phyloP scores from a whole-genome alignment of 148 eudicot genomes.

The Rhododendron ferrugineum region DNA sequence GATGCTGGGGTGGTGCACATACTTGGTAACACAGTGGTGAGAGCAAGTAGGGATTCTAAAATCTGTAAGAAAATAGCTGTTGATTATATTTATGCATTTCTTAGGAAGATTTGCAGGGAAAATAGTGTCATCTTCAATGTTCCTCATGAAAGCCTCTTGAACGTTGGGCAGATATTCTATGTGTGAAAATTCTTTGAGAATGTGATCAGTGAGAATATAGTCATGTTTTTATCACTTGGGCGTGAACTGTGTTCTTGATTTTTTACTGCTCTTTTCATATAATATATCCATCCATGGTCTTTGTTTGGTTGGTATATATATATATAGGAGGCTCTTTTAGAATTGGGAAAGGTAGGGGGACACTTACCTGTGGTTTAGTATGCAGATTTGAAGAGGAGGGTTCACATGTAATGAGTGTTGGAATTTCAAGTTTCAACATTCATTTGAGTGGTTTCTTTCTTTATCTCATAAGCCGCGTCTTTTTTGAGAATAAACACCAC shows the following conservation, averaged over 20 bases:
- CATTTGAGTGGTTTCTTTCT: too few relatives aligned
- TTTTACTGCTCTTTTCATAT: background rate
- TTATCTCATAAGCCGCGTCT: too few relatives aligned
- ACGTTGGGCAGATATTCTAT: slow-evolving; percentile 90
- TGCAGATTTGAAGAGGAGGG: background rate
- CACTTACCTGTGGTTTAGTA: background rate
- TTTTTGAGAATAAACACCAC: background rate
- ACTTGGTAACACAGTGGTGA: slow-evolving; percentile 78
- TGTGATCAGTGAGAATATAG: background rate
- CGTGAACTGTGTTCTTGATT: background rate
- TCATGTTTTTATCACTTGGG: background rate
- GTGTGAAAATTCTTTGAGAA: slow-evolving; percentile 21
- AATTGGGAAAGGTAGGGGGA: background rate
- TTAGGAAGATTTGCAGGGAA: slow-evolving; percentile 97
- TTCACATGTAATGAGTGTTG: background rate
- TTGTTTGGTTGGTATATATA: background rate
- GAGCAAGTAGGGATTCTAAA: slow-evolving; percentile 62
- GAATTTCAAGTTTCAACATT: too few relatives aligned
- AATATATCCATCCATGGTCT: background rate
- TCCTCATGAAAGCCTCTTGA: slow-evolving; percentile 89
- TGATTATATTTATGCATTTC: slow-evolving; percentile 90
- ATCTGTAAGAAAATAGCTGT: slow-evolving; percentile 62
- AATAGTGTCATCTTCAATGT: slow-evolving; percentile 90
- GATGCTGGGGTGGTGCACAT: slow-evolving; percentile 98
- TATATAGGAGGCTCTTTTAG: background rate